These are phyloP conservation scores for Stagonosporopsis vannaccii DNA, from an alignment of 2,329 filamentous ascomycete genomes.

Conservation along the genomic window DNA sequence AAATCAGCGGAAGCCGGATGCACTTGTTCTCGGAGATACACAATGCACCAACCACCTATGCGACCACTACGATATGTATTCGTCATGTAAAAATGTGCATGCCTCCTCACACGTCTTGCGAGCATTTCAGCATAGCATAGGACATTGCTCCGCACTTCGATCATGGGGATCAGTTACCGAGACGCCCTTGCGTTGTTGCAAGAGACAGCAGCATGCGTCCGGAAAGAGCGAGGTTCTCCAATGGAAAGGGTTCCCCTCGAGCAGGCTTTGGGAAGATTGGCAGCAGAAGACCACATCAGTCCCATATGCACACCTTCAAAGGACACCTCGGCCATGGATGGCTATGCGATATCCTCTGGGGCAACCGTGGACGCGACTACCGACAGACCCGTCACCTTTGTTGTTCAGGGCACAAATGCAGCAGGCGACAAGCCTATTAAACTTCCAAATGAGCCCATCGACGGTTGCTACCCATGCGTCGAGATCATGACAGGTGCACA, in stretches of 20 bases:
- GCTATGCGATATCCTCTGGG: slow-evolving; percentile 19
- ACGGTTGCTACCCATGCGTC: slow-evolving; percentile 14
- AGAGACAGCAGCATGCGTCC: background rate
- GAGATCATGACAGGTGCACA: slow-evolving; percentile 20
- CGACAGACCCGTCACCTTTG: slow-evolving; percentile 12
- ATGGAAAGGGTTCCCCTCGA: slow-evolving; percentile 7
- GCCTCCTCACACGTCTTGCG: background rate
- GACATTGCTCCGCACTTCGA: background rate
- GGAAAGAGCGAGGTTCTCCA: background rate
- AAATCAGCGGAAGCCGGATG: background rate
- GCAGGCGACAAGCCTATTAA: slow-evolving; percentile 7
- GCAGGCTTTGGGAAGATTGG: slow-evolving; percentile 12
- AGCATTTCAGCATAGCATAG: background rate
- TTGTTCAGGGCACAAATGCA: slow-evolving; percentile 11
- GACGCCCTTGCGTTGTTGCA: slow-evolving; percentile 2
- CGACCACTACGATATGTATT: slow-evolving; percentile 1
- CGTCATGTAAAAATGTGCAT: background rate
- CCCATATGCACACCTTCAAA: slow-evolving; percentile 15
- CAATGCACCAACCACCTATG: background rate
- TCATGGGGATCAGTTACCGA: slow-evolving; percentile 6
- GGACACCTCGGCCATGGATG: slow-evolving; percentile 19
- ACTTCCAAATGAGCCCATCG: background rate
- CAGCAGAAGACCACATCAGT: slow-evolving; percentile 8
- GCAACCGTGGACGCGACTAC: slow-evolving; percentile 10
- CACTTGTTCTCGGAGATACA: slow-evolving; percentile 5